phyloP scores from a whole-genome alignment of 1,284 basidiomycete species.

The Filobasidium uniguttulatum region DNA sequence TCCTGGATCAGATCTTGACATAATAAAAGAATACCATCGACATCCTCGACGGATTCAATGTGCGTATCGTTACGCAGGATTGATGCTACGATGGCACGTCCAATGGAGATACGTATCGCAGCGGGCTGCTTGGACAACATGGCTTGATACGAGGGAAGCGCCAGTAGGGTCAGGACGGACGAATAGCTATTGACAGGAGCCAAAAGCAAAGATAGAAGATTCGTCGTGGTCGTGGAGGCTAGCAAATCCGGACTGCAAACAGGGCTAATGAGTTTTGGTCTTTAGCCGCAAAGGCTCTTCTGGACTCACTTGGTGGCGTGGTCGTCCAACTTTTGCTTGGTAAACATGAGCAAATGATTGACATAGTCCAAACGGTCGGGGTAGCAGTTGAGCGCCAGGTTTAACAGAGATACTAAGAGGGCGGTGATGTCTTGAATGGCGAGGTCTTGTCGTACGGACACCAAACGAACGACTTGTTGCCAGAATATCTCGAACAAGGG shows the following conservation, averaged over 20 bases:
- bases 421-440: conserved; percentile 92
- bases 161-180: conserved; percentile 82
- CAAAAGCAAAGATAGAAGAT: conserved; percentile 74
- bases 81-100: conserved; percentile 78
- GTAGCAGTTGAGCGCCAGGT: conserved; percentile 85
- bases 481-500: conserved; percentile 92
- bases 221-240: conserved; percentile 65
- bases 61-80: conserved; percentile 89
- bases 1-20: conserved; percentile 83
- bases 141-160: conserved; percentile 71
- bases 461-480: conserved; percentile 92
- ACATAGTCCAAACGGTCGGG: conserved; percentile 89
- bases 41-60: conserved; percentile 78
- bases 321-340: conserved; percentile 68
- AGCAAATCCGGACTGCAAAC: conserved; percentile 71
- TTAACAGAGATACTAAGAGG: conserved; percentile 78
- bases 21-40: conserved; percentile 75
- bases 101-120: conserved; percentile 72
- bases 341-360: conserved; percentile 80
- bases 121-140: conserved; percentile 73
- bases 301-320: conserved; percentile 54
- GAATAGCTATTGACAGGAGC: conserved; percentile 89
- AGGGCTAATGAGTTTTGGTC: background rate
- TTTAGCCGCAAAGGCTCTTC: background rate
- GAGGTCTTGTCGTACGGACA: conserved; percentile 87